A percentile compares a stretch with the other conserved stretches of the same genome.
These are phyloP conservation scores for Piper longum DNA, from an alignment of 164 flowering plant species.

Conservation along the genomic window DNA sequence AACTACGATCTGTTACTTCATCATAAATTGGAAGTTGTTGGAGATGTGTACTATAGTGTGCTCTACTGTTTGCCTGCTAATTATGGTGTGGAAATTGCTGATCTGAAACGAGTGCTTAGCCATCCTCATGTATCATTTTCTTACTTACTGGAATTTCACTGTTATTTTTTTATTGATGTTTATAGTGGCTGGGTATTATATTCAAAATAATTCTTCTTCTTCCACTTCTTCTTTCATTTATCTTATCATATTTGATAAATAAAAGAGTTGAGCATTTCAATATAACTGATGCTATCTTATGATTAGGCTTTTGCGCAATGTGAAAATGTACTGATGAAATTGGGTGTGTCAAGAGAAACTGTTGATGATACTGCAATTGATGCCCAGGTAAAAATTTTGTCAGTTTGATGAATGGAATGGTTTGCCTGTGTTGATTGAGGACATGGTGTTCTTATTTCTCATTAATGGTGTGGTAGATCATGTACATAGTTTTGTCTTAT, in stretches of 20 bases:
- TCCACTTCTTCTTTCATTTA: no score
- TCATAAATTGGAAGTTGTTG: slow-evolving; percentile 85
- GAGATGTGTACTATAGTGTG: slow-evolving; percentile 72
- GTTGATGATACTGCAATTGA: slow-evolving; percentile 95
- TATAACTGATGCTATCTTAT: no score
- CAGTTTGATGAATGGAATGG: no score
- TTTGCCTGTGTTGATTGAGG: not conserved
- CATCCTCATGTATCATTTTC: slow-evolving; percentile 67
- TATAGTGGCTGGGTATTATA: no score
- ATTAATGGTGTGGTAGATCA: no score
- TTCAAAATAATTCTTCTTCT: no score
- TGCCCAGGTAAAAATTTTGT: slow-evolving; percentile 45
- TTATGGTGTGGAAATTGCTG: slow-evolving; percentile 56
- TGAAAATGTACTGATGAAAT: slow-evolving; percentile 69
- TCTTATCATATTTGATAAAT: not conserved
- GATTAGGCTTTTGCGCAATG: slow-evolving; percentile 92
- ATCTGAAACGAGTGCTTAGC: slow-evolving; percentile 75
- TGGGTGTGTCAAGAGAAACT: slow-evolving; percentile 86
- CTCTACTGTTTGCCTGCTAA: slow-evolving; percentile 83
- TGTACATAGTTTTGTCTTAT: no score
- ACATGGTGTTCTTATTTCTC: no score
- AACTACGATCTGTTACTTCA: slow-evolving; percentile 87
- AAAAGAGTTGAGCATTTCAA: no score
- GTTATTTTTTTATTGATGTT: not conserved
- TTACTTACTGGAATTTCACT: not conserved